Percentiles rank a stretch among this genome's conserved stretches.
phyloP scores from a whole-genome alignment of 2,329 filamentous ascomycete species.

The Ascosphaera acerosa region DNA sequence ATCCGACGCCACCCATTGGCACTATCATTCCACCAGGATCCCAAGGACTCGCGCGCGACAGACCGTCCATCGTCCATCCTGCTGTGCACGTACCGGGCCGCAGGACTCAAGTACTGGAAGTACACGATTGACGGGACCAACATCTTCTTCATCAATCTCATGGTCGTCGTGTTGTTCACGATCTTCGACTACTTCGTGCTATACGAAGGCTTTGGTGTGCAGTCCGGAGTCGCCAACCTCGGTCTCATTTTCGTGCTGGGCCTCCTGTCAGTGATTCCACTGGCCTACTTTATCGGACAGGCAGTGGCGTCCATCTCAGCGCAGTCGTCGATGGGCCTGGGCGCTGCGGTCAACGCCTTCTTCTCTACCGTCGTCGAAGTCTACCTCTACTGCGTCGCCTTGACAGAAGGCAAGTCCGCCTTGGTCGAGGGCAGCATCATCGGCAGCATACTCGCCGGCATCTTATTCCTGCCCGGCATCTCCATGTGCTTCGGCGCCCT shows the following conservation, averaged over 20 bases:
- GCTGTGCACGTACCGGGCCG: constrained; percentile 88
- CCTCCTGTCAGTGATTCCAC: constrained; percentile 74
- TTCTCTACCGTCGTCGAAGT: constrained; percentile 96
- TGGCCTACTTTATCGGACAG: constrained; percentile 97
- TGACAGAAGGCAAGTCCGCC: constrained; percentile 74
- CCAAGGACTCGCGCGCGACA: constrained; percentile 42
- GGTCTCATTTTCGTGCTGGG: constrained; percentile 68
- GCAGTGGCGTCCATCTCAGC: constrained; percentile 96
- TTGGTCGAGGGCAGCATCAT: constrained; percentile 94
- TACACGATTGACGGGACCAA: constrained; percentile 97
- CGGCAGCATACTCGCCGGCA: constrained; percentile 90
- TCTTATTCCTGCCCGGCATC: constrained; percentile 76
- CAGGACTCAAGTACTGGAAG: constrained; percentile 93
- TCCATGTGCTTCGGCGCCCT: constrained; percentile 98
- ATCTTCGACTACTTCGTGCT: constrained; percentile 82
- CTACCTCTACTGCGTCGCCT: constrained; percentile 84
- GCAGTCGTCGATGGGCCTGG: constrained; percentile 93
- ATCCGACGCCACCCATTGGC: constrained; percentile 79
- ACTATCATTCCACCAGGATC: constrained; percentile 75
- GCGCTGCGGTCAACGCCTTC: constrained; percentile 91
- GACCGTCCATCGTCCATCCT: constrained; percentile 62
- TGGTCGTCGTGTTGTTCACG: constrained; percentile 77
- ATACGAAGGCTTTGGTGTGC: constrained; percentile 37
- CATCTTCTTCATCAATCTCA: constrained; percentile 94
- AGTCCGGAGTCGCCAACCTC: constrained; percentile 52